Evolutionary conservation across 768 basidiomycete genomes (phyloP).

Genomic region (Astraeus odoratus): DNA sequence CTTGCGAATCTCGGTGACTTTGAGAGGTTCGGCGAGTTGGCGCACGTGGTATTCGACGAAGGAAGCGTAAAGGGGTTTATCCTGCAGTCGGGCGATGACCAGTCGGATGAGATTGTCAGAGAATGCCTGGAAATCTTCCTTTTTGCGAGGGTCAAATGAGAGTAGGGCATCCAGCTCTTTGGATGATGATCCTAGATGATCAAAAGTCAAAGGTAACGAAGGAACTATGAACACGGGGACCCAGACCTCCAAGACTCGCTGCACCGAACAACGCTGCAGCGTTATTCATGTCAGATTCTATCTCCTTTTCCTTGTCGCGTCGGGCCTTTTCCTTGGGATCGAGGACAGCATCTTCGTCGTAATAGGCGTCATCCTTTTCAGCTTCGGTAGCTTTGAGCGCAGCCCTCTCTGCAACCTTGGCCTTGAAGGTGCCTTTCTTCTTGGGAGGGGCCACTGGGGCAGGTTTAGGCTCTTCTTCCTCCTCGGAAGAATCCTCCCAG

Average conservation of each 20-base stretch:
- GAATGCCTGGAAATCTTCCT: conserved; percentile 77
- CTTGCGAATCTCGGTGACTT: conserved; percentile 89
- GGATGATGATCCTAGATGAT: conserved; percentile 51
- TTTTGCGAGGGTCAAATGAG: conserved; percentile 76
- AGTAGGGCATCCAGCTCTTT: conserved; percentile 66
- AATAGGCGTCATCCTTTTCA: conserved; percentile 41
- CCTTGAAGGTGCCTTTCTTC: conserved; percentile 90
- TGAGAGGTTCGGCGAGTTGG: conserved; percentile 67
- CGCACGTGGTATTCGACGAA: conserved; percentile 85
- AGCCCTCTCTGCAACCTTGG: conserved; percentile 90
- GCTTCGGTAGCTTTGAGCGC: conserved; percentile 55
- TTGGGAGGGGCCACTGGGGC: conserved; percentile 61
- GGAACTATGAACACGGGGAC: neutral
- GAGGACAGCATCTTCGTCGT: conserved; percentile 67
- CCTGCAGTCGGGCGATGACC: conserved; percentile 71
- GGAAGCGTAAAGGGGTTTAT: conserved; percentile 72
- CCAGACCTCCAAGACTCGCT: conserved; percentile 55
- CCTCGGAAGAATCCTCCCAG: conserved; percentile 87
- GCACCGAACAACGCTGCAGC: conserved; percentile 78
- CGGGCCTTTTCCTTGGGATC: conserved; percentile 76
- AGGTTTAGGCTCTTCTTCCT: conserved; percentile 45
- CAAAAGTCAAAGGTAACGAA: neutral
- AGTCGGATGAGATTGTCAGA: conserved; percentile 68
- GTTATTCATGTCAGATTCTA: conserved; percentile 82
- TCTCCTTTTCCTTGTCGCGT: conserved; percentile 71